Evolutionary conservation across 148 eudicot genomes (phyloP), one percentile per base, ranked within the genome.

Genomic region (Spergularia marina): DNA sequence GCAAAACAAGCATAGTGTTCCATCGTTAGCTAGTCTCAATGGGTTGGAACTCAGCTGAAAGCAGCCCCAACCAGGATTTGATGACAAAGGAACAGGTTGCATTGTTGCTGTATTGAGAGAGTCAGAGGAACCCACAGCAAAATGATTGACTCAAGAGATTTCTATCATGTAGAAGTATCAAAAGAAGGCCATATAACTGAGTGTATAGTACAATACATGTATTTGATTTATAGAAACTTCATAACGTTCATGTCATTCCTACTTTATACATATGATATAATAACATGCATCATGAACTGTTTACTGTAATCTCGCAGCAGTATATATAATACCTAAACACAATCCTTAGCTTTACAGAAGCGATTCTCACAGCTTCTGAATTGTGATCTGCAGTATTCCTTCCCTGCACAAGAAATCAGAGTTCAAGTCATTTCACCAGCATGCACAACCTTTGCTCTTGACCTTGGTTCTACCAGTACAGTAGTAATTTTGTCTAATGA

Each of bases 301-400:
- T 47, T 36, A 49, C 6, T 59, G 59, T 57, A 40, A 30, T 30
- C 36, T 30, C 36, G 11, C 23, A 61, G 23, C 20, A 65, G 21
- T 10, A 20, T 7, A 40, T 74, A 74, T 58, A n/a, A n/a, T 7
- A 74, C 68, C 23, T 74, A 63, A 25, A 21, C 21, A 34, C 55
- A 21, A 7, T 21, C 21, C 36, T 54, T 41, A 44, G 49, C 47
- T 66, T 47, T 34, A 12, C 7, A 56, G 13, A 79, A 39, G 0
- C 30, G 15, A 58, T 72, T 58, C 67, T 81, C 81, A 83, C 36
- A 81, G 81, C 80, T 89, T 87, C 9, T 85, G 85, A 72, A 89
- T 81, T 34, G 72, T 83, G 80, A 89, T 77, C 55, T 82, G 86
- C n/a, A 89, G 86, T 76, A 89, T 76, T 34, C 93, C 93, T 75